Evolutionary conservation across 192 early-diverging fungal genomes (phyloP), one percentile per base, ranked within the genome.

Genomic region (Spizellomyces punctatus): DNA sequence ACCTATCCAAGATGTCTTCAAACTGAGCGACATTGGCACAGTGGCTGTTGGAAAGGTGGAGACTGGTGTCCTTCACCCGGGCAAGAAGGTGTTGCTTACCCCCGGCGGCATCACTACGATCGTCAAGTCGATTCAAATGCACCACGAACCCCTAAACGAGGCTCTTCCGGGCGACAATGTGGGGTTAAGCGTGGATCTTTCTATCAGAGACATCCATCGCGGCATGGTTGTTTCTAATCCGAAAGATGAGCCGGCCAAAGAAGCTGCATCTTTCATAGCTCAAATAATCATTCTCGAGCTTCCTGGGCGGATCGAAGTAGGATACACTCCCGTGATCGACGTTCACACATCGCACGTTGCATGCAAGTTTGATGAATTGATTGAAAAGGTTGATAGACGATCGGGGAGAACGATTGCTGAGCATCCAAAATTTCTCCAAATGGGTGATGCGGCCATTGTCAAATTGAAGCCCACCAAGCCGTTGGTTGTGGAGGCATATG

Each of bases 101-200:
- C 94, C 94, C 61, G 79, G 85, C 72, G 87, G 27, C 27, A 36
- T 36, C 27, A 84, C 82, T 86, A 93, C 67, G 84, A 89, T 78
- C 92, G 93, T 86, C 93, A 95, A 82, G 94, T 95, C 84, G 92
- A 93, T 86, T 94, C 94, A 86, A 97, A 36, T 95, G 94, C 95
- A 96, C 86, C 94, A 95, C 89, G 92, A 96, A 81, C 79, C 87
- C 73, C 89, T 95, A 36, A 36, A 36, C 27, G 27, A 36, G 27
- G 27, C 27, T 36, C 27, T 74, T 70, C 75, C 66, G 89, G 95
- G 84, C 91, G 91, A 56, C n/a, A 22, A 56, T 56, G 7, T 92
- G 70, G 96, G 97, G 81, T 49, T 46, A 47, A 69, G 46, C 19
- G n/a, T 22, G 22, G 54, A n/a, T 83, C 62, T 85, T 16, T 92